Base-by-base conservation (phyloP, 805 yeast genomes). In the Monosporozyma aquatica region DNA sequence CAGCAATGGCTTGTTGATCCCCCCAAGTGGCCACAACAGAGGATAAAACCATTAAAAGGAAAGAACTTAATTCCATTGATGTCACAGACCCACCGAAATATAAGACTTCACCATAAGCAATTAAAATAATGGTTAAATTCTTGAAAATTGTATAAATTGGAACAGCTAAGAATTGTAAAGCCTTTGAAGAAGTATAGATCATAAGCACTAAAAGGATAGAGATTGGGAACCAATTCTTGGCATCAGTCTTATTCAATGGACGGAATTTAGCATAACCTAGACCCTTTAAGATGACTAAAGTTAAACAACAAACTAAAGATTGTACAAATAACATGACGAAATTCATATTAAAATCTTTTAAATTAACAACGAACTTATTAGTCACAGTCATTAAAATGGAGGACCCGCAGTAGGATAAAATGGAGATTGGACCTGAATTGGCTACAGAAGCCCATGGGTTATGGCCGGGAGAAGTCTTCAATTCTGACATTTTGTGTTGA, bases 91-190 rank as follows among this genome's bases (percentile, higher is more conserved):
- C 97, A 48, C 96, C 95, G 58, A 90, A 92, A 94, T 96, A 90
- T 47, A 92, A 55, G 27, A 90, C 97, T 69, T 92, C 98, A 70
- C 97, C 97, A 64, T 92, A 92, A 27, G 98, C 97, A 64, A 92
- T 92, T 61, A 92, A 71, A 52, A 92, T 90, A 61, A 92, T 92
- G 48, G 98, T 90, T 66, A 92, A 77, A 69, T 92, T 92, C 75
- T 92, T 92, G 82, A 92, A 92, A 55, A 92, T 90, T 51, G 98
- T 92, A 74, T 87, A 92, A 45, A 92, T 95, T 41, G 98, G 98
- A 46, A 92, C 89, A 41, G 90, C 72, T 60, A 92, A 77, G 68
- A 68, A 87, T 67, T 87, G 95, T 58, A 92, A 72, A 43, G 97
- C 96, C 73, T 89, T 92, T 44, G 96, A 85, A 37, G 92, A 82